Evolutionary conservation across 1,284 basidiomycete species (phyloP).

Genomic region (Ganoderma multipileum): DNA sequence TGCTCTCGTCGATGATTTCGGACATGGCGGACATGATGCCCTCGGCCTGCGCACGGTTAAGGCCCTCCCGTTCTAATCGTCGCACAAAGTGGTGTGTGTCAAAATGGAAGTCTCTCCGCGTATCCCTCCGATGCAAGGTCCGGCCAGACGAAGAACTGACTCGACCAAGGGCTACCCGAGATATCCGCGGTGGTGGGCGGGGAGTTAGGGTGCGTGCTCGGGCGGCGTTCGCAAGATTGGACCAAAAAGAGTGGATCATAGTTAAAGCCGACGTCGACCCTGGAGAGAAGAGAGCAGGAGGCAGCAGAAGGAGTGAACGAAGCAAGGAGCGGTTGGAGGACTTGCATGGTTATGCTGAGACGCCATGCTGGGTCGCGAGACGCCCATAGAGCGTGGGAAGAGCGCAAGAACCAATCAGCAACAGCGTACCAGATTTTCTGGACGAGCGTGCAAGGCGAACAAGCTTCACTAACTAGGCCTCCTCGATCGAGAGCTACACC

Average conservation of each 20-base stretch:
- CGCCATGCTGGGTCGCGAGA: background rate
- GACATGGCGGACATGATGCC: conserved; percentile 96
- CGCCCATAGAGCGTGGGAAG: conserved; percentile 20
- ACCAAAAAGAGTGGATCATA: conserved; percentile 22
- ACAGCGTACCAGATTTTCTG: conserved; percentile 31
- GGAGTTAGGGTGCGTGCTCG: conserved; percentile 1
- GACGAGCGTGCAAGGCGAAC: background rate
- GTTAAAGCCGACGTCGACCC: background rate
- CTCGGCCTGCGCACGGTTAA: conserved; percentile 89
- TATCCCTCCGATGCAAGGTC: conserved; percentile 24
- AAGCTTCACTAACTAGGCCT: background rate
- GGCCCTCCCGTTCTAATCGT: conserved; percentile 85
- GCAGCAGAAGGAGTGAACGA: background rate
- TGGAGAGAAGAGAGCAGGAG: background rate
- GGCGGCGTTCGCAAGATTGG: conserved; percentile 4
- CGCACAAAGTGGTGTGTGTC: conserved; percentile 95
- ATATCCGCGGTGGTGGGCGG: background rate
- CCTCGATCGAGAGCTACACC: background rate
- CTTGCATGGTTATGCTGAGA: background rate
- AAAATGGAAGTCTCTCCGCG: conserved; percentile 73
- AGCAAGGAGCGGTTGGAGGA: background rate
- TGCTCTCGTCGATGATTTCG: conserved; percentile 94
- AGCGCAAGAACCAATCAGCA: conserved; percentile 22
- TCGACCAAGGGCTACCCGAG: conserved; percentile 9
- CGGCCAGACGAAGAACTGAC: conserved; percentile 13